These are phyloP conservation scores for Aspergillus thermomutatus DNA, from an alignment of 2,329 filamentous ascomycete species.

Conservation along the genomic window DNA sequence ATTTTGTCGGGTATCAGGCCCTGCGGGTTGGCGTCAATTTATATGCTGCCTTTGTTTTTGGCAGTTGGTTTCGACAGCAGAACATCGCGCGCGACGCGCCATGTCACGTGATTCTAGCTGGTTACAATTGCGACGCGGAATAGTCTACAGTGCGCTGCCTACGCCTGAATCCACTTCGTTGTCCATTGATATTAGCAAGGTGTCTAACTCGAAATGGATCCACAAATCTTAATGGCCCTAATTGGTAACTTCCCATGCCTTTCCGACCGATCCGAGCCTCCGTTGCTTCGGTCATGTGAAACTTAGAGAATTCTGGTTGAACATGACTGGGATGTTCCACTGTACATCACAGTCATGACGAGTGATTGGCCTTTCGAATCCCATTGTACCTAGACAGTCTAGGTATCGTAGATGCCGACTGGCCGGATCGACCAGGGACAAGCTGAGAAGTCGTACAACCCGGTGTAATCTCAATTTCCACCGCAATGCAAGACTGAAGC, in stretches of 20 bases:
- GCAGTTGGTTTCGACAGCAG: too few species aligned
- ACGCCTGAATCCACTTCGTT: not conserved
- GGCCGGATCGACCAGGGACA: too few species aligned
- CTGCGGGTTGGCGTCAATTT: not conserved
- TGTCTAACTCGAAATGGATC: not conserved
- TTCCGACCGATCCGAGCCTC: not conserved
- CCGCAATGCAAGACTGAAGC: not conserved
- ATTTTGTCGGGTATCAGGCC: not conserved
- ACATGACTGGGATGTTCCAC: not conserved
- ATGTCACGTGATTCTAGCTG: not conserved
- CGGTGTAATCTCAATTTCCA: not conserved
- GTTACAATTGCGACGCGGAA: not conserved
- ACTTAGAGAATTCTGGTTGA: not conserved
- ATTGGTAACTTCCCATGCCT: not conserved
- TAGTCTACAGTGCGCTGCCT: not conserved
- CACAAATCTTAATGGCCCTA: not conserved
- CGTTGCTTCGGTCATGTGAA: too few species aligned
- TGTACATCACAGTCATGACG: not conserved
- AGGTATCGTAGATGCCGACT: not conserved
- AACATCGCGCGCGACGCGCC: not conserved
- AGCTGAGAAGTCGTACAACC: not conserved
- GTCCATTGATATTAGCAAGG: not conserved
- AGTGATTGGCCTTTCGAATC: not conserved
- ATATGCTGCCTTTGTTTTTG: not conserved
- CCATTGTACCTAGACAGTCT: not conserved